Evolutionary conservation across 2,329 filamentous ascomycete genomes (phyloP).

Genomic region (Gyromitra esculenta): DNA sequence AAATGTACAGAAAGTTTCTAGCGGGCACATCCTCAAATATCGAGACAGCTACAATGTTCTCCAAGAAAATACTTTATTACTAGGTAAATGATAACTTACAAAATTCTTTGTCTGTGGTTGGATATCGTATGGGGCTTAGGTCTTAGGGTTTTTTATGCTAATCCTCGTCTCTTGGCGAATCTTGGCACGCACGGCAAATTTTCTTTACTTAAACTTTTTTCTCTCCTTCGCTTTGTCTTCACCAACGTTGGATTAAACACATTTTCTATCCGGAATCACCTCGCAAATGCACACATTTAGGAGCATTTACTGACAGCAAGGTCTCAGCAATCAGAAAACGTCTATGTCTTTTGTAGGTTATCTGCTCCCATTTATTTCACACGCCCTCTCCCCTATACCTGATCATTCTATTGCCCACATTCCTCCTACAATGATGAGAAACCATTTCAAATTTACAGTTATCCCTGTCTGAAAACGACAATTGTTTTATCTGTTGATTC

Average conservation of each 20-base stretch:
- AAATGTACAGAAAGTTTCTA: no score
- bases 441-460: constrained; percentile 44
- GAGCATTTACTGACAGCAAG: background rate
- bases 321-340: background rate
- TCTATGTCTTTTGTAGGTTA: background rate
- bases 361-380: background rate
- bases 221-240: background rate
- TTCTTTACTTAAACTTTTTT: background rate
- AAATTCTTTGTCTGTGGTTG: no score
- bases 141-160: background rate
- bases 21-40: no score
- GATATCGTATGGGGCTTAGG: background rate
- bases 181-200: constrained; percentile 1
- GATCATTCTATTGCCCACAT: background rate
- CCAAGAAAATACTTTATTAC: no score
- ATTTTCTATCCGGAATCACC: no score
- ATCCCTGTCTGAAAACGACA: constrained; percentile 49
- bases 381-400: background rate
- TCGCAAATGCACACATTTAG: background rate
- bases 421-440: constrained; percentile 38
- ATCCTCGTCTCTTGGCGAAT: background rate
- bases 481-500: constrained; percentile 36
- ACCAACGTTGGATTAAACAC: background rate
- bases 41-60: no score
- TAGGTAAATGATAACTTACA: no score